Conservation (phyloP, 805 yeast species). For the Teunomyces lycoperdinae region DNA sequence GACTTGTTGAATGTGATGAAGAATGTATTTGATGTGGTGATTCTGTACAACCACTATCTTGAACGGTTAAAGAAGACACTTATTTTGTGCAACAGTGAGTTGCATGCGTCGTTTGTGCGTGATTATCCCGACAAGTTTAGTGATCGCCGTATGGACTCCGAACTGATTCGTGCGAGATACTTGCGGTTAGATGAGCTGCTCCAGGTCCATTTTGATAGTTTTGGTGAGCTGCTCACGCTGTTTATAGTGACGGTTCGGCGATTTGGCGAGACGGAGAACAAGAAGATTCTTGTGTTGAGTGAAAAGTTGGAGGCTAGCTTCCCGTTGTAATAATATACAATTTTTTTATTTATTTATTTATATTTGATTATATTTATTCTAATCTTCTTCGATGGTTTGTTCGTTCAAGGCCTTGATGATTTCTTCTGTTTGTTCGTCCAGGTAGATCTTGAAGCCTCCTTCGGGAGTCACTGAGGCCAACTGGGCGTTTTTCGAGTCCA, state of each 20-base stretch:
- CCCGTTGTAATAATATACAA: constrained; percentile 16
- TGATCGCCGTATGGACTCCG: constrained; percentile 37
- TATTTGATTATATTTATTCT: background rate
- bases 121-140: constrained; percentile 36
- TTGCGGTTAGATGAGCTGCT: constrained; percentile 40
- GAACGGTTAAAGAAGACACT: constrained; percentile 54
- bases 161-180: constrained; percentile 38
- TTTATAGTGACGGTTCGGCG: constrained; percentile 45
- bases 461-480: constrained; percentile 87
- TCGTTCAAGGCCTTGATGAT: constrained; percentile 77
- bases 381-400: constrained; percentile 49
- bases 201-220: constrained; percentile 42
- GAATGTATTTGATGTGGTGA: constrained; percentile 44
- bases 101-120: constrained; percentile 37
- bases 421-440: constrained; percentile 76
- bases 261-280: constrained; percentile 50
- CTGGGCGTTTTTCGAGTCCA: constrained; percentile 93
- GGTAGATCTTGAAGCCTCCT: constrained; percentile 81
- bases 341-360: background rate
- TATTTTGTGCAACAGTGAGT: constrained; percentile 46
- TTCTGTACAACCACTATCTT: constrained; percentile 48
- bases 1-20: constrained; percentile 47
- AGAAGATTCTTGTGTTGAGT: constrained; percentile 40
- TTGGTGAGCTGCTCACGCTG: constrained; percentile 43
- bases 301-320: constrained; percentile 41